These are phyloP conservation scores for Trichosporon sp. DNA, from an alignment of 1,284 basidiomycete genomes.

Conservation along the genomic window DNA sequence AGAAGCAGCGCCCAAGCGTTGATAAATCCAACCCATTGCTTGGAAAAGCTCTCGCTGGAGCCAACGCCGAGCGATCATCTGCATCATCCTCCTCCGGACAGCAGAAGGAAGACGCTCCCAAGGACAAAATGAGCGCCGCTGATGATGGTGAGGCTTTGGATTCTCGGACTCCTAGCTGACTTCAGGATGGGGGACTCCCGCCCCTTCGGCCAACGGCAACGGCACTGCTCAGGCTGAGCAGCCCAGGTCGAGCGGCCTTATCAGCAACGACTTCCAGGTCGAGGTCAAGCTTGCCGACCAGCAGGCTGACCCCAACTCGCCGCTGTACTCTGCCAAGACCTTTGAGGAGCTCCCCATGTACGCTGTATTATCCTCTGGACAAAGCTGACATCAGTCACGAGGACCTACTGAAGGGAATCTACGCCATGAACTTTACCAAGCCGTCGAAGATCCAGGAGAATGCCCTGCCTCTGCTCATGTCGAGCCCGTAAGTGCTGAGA, in stretches of 20 bases:
- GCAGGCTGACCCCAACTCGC: constrained; percentile 92
- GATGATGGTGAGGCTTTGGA: constrained; percentile 9
- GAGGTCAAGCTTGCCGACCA: constrained; percentile 91
- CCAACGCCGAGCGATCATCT: constrained; percentile 26
- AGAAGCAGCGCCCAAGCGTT: constrained; percentile 23
- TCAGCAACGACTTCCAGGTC: constrained; percentile 43
- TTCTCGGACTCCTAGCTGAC: not conserved
- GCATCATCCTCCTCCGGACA: constrained; percentile 7
- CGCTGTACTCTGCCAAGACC: constrained; percentile 85
- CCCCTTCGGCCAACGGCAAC: not conserved
- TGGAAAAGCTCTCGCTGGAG: constrained; percentile 38
- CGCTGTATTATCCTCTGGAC: constrained; percentile 39
- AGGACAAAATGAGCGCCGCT: constrained; percentile 3
- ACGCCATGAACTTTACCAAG: constrained; percentile 92
- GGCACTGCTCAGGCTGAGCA: not conserved
- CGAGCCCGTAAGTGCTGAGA: constrained; percentile 67
- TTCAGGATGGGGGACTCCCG: constrained; percentile 5
- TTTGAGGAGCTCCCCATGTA: constrained; percentile 93
- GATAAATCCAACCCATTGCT: constrained; percentile 32
- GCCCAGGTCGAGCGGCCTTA: constrained; percentile 24
- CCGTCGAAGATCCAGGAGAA: constrained; percentile 99
- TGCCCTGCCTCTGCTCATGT: constrained; percentile 83
- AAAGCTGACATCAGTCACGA: constrained; percentile 57
- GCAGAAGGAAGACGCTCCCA: constrained; percentile 4
- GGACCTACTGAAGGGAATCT: constrained; percentile 92